Evolutionary conservation across 345 rosid species (phyloP).

Genomic region (Eucalyptus leucophloia): DNA sequence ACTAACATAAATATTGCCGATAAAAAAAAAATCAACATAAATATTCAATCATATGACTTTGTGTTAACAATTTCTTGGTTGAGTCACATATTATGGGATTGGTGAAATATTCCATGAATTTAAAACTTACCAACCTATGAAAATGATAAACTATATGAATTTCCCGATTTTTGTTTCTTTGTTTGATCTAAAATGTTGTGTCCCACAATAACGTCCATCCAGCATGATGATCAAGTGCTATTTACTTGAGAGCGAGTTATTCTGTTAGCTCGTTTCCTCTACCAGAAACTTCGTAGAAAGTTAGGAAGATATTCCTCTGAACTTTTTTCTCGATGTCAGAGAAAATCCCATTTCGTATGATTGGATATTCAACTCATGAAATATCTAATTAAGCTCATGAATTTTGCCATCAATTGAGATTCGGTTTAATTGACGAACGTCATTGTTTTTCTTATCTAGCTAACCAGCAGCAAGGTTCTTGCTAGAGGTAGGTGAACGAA

Average conservation of each 20-base stretch:
- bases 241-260: not conserved
- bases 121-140: not conserved
- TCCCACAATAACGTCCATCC: not conserved
- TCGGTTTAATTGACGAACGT: not conserved
- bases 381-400: not conserved
- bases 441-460: not conserved
- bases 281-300: fast-evolving
- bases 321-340: not conserved
- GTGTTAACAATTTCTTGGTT: not conserved
- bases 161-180: not conserved
- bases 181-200: not conserved
- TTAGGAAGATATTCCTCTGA: not conserved
- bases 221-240: not conserved
- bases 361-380: not conserved
- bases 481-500: not conserved
- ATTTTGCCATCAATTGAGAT: not conserved
- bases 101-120: not conserved
- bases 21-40: too few relatives aligned
- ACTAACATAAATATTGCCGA: not conserved
- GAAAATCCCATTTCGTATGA: not conserved
- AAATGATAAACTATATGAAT: not conserved
- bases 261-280: not conserved
- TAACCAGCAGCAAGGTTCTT: not conserved
- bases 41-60: not conserved
- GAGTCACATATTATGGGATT: not conserved